Base-by-base conservation (phyloP, 2,329 filamentous ascomycete species). In the Calonectria pseudoturangicola region DNA sequence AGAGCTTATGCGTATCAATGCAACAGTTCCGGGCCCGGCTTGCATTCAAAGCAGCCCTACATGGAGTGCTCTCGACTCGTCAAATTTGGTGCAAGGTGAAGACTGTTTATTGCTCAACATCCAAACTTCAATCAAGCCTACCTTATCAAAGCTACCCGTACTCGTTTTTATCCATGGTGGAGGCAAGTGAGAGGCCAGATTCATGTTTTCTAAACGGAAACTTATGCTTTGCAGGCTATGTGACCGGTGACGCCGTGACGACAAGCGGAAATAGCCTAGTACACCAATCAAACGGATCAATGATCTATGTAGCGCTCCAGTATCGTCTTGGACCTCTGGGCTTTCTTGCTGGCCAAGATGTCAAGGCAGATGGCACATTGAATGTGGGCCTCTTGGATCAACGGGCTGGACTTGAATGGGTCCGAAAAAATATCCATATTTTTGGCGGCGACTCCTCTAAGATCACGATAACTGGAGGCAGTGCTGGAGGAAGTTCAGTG, bases 1-100 rank as follows among this genome's bases (percentile, higher is more conserved):
- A 58, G 25, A 28, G 4, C 21, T 27, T 28, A 50, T 25, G 3
- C 8, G 3, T 12, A 41, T 58, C 12, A 58, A 58, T 25, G 54
- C 54, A 3, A 58, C 54, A 18, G 13, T 33, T 16, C 54, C 33
- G 27, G 54, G 54, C 3, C 54, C 54, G 5, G 28, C 54, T 39
- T 58, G 54, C n/a, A 58, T 58, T 58, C 54, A 58, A 27, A 58
- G 54, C 8, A n/a, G 39, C n/a, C 54, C 54, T 3, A 58, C 54
- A 18, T 58, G 54, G 54, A 58, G 33, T 18, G 2, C 12, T 1
- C 13, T 33, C 21, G 18, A 10, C 10, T 28, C 13, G 15, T 25
- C 54, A 13, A 8, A 27, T 16, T 21, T 58, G 18, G 36, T 41
- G 25, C n/a, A 58, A 41, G 33, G 27, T 41, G 54, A 58, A 41